Base-by-base conservation (phyloP, 352 stramenopile species). In the Phytopythium oedochilum region DNA sequence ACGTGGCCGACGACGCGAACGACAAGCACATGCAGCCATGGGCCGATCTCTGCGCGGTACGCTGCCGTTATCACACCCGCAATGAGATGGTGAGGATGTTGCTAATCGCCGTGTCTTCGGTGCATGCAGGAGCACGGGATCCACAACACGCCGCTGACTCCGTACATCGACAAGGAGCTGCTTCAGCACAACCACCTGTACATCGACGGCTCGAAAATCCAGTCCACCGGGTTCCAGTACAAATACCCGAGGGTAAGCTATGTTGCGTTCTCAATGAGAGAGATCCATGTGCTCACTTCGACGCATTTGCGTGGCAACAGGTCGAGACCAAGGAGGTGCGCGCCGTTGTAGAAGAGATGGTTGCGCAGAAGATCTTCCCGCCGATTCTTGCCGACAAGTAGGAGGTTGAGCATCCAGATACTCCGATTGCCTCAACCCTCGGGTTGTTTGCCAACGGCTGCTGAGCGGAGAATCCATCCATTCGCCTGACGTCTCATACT, bases 21-120 rank as follows among this genome's bases (percentile, higher is more conserved):
- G 85, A 95, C 49, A 95, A 95, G 71, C 85, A 95, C 63, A 90
- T 95, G 81, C 77, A 88, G 59, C 85, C 85, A 2, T 95, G 85
- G 85, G 86, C 83, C 17, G 83, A 95, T 60, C 70, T 95, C 23
- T 95, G 85, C 52, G 53, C 71, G 60, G 84, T 86, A 68, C 51
- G 70, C 46, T 34, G 22, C 3, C n/a, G 17, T 20, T 22, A 15
- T 15, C 12, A 3, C 1, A 22, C 12, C 15, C 38, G 14, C 11
- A 34, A 15, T 47, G 29, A 8, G 34, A 54, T n/a, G 10, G 17
- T 5, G 18, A n/a, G 7, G 36, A 12, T 43, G 23, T 46, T 35
- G 8, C 59, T 63, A 29, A 51, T 63, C 51, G 32, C 55, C 36
- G 9, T 52, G 43, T 60, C 20, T 26, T 23, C n/a, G 29, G 64